Conservation (phyloP, 129 eudicot species). For the Chrysanthemum makinoi region DNA sequence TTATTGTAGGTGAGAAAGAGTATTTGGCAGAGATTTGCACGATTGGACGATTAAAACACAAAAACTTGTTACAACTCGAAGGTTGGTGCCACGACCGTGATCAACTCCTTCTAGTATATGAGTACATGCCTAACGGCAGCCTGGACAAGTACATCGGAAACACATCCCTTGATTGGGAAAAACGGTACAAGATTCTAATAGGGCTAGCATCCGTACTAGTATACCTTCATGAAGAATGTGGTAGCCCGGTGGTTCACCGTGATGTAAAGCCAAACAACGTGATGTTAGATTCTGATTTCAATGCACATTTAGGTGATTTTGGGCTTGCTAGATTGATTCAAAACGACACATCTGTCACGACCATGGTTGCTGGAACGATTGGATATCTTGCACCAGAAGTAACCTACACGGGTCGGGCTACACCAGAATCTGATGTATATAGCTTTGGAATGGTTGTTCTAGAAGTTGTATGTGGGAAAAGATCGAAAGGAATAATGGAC, state of each 20-base stretch:
- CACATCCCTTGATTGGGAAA: conserved; percentile 46
- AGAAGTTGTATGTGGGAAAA: conserved; percentile 71
- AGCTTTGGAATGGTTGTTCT: conserved; percentile 74
- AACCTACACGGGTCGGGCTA: conserved; percentile 67
- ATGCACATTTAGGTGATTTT: conserved; percentile 68
- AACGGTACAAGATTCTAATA: conserved; percentile 48
- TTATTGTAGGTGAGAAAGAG: conserved; percentile 54
- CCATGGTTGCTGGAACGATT: conserved; percentile 72
- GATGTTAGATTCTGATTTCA: conserved; percentile 61
- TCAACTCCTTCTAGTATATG: conserved; percentile 67
- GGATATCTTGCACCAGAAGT: conserved; percentile 77
- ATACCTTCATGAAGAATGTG: conserved; percentile 77
- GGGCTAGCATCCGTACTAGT: conserved; percentile 63
- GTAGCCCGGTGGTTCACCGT: conserved; percentile 62
- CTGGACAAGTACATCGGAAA: conserved; percentile 61
- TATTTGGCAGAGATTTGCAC: conserved; percentile 75
- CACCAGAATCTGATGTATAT: conserved; percentile 65
- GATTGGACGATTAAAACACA: conserved; percentile 66
- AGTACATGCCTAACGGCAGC: conserved; percentile 77
- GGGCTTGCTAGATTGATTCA: conserved; percentile 68
- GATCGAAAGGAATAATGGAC: conserved; percentile 60
- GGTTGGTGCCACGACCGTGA: conserved; percentile 81
- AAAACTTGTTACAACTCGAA: conserved; percentile 56
- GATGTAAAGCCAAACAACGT: conserved; percentile 79
- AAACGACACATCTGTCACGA: conserved; percentile 47